Evolutionary conservation across 495 filamentous ascomycete species (phyloP).

Genomic region (Xylona heveae): DNA sequence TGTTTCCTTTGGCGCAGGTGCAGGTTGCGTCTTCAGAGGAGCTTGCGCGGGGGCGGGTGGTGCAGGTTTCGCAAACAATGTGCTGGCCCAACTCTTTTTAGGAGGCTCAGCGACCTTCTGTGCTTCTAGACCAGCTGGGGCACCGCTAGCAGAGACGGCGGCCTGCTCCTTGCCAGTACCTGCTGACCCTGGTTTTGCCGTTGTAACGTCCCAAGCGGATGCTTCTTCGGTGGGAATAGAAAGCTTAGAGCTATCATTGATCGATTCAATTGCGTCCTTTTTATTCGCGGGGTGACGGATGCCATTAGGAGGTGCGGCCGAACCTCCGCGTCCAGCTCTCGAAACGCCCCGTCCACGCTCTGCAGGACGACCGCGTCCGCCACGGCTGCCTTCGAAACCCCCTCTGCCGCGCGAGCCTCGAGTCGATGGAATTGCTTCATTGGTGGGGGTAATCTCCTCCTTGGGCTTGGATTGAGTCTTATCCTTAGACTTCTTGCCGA

Average conservation of each 20-base stretch:
- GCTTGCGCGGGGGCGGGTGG: conserved; percentile 7
- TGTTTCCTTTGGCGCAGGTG: background rate
- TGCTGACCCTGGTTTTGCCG: background rate
- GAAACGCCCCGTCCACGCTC: conserved; percentile 53
- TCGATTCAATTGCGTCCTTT: background rate
- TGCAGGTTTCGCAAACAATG: conserved; percentile 30
- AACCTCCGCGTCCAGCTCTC: conserved; percentile 46
- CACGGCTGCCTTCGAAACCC: conserved; percentile 40
- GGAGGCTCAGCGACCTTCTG: conserved; percentile 6
- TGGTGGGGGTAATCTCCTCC: conserved; percentile 35
- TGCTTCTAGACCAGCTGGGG: background rate
- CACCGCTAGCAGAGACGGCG: background rate
- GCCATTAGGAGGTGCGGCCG: conserved; percentile 26
- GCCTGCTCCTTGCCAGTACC: conserved; percentile 7
- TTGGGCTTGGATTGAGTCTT: conserved; percentile 65
- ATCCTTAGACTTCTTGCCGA: conserved; percentile 81
- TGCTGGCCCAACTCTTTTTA: conserved; percentile 42
- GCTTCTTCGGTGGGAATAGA: conserved; percentile 11
- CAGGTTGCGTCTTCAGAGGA: conserved; percentile 1
- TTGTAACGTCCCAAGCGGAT: background rate
- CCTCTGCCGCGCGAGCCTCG: conserved; percentile 44
- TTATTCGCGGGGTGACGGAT: background rate
- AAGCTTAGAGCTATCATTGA: conserved; percentile 6
- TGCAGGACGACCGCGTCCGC: conserved; percentile 47
- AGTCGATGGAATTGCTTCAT: conserved; percentile 24